These are phyloP conservation scores for Suillus alpinus DNA, from an alignment of 768 basidiomycete species.

Conservation along the genomic window DNA sequence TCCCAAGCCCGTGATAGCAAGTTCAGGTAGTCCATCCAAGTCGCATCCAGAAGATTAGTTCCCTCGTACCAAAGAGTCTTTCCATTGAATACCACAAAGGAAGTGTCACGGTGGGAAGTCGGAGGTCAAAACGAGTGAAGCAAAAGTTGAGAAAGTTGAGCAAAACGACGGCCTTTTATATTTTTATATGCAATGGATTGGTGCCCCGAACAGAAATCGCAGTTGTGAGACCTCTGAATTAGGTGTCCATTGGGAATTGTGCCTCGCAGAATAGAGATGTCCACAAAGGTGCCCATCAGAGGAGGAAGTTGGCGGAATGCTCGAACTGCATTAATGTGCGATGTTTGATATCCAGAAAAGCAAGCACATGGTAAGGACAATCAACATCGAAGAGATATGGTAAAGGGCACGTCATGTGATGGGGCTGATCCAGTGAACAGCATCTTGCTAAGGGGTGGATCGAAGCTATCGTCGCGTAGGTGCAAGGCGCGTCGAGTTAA, in stretches of 20 bases:
- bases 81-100: no score
- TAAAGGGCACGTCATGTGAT: neutral
- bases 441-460: neutral
- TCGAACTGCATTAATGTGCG: neutral
- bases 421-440: neutral
- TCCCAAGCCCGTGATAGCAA: no score
- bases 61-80: no score
- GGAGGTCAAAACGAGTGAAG: no score
- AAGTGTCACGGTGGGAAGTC: no score
- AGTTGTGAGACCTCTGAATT: neutral
- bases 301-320: neutral
- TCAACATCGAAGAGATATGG: neutral
- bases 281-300: neutral
- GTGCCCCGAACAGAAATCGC: neutral
- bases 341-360: neutral
- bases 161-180: no score
- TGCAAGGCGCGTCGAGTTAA: neutral
- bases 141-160: no score
- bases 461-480: neutral
- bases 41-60: no score
- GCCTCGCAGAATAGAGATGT: neutral
- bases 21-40: no score
- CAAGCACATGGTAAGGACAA: neutral
- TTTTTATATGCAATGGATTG: no score
- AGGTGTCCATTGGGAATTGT: neutral